Percentiles rank a stretch among this genome's conserved stretches.
Conservation (phyloP, 176 grass and related monocot species). For the Musa troglodytarum region DNA sequence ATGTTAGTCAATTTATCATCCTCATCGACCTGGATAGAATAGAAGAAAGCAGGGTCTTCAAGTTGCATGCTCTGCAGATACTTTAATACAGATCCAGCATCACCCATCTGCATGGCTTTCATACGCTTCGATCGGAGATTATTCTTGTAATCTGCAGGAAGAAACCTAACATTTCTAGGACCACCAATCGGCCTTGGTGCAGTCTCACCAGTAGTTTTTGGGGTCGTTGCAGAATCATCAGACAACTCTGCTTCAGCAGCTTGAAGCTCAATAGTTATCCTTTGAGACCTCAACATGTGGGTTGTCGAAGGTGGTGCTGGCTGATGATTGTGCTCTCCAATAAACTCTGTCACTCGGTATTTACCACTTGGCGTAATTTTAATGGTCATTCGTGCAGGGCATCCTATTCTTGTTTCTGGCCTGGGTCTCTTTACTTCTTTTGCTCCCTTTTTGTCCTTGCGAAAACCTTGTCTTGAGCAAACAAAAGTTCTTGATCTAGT, state of each 20-base stretch:
- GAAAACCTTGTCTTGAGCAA: slow-evolving; percentile 89
- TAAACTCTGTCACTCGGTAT: slow-evolving; percentile 66
- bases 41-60: slow-evolving; percentile 59
- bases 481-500: slow-evolving; percentile 89
- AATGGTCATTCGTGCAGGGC: slow-evolving; percentile 67
- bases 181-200: slow-evolving; percentile 60
- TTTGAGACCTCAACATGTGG: slow-evolving; percentile 88
- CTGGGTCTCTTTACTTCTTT: slow-evolving; percentile 78
- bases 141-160: slow-evolving; percentile 65
- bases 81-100: slow-evolving; percentile 62
- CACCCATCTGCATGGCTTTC: slow-evolving; percentile 76
- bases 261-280: slow-evolving; percentile 66
- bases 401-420: slow-evolving; percentile 81
- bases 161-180: slow-evolving; percentile 33
- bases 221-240: slow-evolving; percentile 50
- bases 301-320: slow-evolving; percentile 81
- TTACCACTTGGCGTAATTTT: slow-evolving; percentile 62
- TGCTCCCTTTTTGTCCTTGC: slow-evolving; percentile 89
- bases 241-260: slow-evolving; percentile 58
- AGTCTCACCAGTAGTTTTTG: slow-evolving; percentile 41
- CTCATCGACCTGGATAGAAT: slow-evolving; percentile 78
- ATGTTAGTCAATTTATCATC: slow-evolving; percentile 85
- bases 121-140: slow-evolving; percentile 57
- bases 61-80: slow-evolving; percentile 80
- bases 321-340: slow-evolving; percentile 78